A percentile compares a stretch with the other conserved stretches of the same genome.
phyloP scores from a whole-genome alignment of 2,329 filamentous ascomycete genomes.

The Calycina marina region DNA sequence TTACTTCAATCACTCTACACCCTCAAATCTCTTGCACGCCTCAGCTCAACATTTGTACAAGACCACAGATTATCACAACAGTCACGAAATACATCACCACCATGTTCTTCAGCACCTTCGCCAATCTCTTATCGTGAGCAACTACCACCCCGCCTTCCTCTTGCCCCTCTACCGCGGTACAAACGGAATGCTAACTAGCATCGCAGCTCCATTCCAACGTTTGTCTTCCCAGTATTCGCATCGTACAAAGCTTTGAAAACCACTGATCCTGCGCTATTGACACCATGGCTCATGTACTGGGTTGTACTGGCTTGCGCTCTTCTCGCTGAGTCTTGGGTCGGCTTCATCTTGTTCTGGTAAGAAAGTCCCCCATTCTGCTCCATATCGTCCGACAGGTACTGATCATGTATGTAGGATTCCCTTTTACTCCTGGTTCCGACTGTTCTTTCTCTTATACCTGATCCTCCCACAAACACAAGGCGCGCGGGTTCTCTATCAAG shows the following conservation, averaged over 20 bases:
- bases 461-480: slow-evolving; percentile 97
- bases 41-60: no score
- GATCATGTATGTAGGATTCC: slow-evolving; percentile 46
- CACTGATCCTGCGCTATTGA: slow-evolving; percentile 73
- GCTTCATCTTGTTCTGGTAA: slow-evolving; percentile 73
- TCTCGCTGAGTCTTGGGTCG: slow-evolving; percentile 73
- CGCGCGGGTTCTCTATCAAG: slow-evolving; percentile 71
- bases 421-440: slow-evolving; percentile 84
- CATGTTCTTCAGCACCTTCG: slow-evolving; percentile 62
- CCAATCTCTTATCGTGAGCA: slow-evolving; percentile 62
- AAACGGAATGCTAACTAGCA: slow-evolving; percentile 8
- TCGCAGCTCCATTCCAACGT: slow-evolving; percentile 65
- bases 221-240: slow-evolving; percentile 89
- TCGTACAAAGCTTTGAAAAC: slow-evolving; percentile 97
- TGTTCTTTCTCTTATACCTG: slow-evolving; percentile 80
- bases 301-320: slow-evolving; percentile 74
- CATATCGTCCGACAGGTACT: background rate
- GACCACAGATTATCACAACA: no score
- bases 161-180: slow-evolving; percentile 3
- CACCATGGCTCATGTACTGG: slow-evolving; percentile 99
- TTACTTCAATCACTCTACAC: no score
- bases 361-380: no score
- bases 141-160: slow-evolving; percentile 20
- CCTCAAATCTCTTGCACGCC: no score
- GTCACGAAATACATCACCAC: no score